Conservation (phyloP, 805 yeast genomes). For the Isabelozyma pseudorhagii region DNA sequence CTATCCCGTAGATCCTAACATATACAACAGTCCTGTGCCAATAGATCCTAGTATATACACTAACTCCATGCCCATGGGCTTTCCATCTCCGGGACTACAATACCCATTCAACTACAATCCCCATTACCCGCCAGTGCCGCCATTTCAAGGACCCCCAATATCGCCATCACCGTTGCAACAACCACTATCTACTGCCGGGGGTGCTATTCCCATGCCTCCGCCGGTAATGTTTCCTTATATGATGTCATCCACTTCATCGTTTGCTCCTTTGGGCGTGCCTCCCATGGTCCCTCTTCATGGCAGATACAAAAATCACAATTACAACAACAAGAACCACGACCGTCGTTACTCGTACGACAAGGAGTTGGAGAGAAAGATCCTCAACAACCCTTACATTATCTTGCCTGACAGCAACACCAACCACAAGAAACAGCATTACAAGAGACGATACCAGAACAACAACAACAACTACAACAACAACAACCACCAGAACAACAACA, state of each 20-base stretch:
- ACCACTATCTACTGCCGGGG: neutral
- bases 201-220: neutral
- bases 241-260: neutral
- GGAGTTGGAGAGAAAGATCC: slow-evolving; percentile 21
- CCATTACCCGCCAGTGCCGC: neutral
- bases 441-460: neutral
- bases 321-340: neutral
- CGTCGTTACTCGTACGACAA: slow-evolving; percentile 14
- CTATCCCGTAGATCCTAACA: neutral
- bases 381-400: slow-evolving; percentile 27
- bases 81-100: neutral
- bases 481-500: neutral
- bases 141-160: neutral
- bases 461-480: neutral
- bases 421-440: slow-evolving; percentile 1
- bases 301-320: slow-evolving; percentile 1
- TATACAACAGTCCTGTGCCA: neutral
- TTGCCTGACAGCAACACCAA: slow-evolving; percentile 17
- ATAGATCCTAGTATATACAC: neutral
- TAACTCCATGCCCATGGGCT: neutral
- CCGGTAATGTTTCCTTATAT: neutral
- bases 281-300: slow-evolving; percentile 1
- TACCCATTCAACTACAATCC: neutral
- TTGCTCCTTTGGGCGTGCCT: neutral
- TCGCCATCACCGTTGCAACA: neutral